phyloP scores from a whole-genome alignment of 2,329 filamentous ascomycete genomes.

The Didymella pinodella region DNA sequence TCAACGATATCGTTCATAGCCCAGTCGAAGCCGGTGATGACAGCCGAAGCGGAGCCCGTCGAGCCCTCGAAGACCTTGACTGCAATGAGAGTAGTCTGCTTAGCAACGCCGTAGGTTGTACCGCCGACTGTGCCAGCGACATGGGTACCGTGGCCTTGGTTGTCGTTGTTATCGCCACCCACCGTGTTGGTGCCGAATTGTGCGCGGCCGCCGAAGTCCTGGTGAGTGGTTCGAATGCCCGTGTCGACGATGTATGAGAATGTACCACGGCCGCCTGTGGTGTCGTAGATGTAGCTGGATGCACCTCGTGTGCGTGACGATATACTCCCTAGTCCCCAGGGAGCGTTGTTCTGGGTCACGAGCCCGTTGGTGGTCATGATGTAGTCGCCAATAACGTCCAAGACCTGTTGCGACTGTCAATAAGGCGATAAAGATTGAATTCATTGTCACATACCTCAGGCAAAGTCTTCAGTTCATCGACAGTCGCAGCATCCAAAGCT shows the following conservation, averaged over 20 bases:
- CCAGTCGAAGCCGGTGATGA: constrained; percentile 46
- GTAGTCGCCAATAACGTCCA: constrained; percentile 39
- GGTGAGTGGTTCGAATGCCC: constrained; percentile 65
- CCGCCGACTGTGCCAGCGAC: constrained; percentile 45
- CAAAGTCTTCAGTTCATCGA: constrained; percentile 40
- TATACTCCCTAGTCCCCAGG: constrained; percentile 44
- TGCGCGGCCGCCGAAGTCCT: constrained; percentile 44
- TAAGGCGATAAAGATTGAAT: not conserved
- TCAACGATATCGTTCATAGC: constrained; percentile 46
- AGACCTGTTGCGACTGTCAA: constrained; percentile 24
- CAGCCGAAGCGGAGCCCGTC: constrained; percentile 29
- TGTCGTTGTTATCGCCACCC: constrained; percentile 31
- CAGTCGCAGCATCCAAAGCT: constrained; percentile 40
- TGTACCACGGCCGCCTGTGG: constrained; percentile 33
- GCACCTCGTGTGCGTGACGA: constrained; percentile 34
- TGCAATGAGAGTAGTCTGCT: constrained; percentile 45
- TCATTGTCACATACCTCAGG: constrained; percentile 31
- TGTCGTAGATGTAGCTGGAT: constrained; percentile 40
- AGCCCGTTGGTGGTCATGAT: constrained; percentile 36
- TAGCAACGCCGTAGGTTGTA: constrained; percentile 44
- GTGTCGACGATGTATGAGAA: constrained; percentile 69
- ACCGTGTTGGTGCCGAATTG: constrained; percentile 42
- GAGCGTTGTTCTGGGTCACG: constrained; percentile 31
- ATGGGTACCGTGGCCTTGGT: constrained; percentile 46
- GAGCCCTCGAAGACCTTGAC: constrained; percentile 48